Evolutionary conservation across 1,284 basidiomycete species (phyloP).

Genomic region (Apiotrichum akiyoshidainum): DNA sequence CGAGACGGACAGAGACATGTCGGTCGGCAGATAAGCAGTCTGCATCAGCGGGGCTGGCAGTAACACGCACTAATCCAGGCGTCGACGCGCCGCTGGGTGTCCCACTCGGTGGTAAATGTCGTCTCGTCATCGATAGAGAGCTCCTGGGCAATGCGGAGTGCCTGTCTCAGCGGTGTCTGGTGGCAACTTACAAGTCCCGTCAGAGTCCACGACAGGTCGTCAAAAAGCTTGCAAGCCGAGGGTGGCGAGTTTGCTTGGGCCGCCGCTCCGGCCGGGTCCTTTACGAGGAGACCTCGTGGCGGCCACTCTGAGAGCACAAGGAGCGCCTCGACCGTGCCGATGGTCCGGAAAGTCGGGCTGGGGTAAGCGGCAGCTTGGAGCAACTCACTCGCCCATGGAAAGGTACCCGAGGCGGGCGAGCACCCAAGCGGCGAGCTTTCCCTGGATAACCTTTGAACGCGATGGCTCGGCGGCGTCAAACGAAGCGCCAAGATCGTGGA

Average conservation of each 20-base stretch:
- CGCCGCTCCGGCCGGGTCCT: neutral
- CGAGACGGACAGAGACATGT: slow-evolving; percentile 25
- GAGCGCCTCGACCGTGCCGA: slow-evolving; percentile 20
- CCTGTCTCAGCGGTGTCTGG: neutral
- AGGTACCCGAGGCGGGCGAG: slow-evolving; percentile 15
- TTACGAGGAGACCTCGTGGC: slow-evolving; percentile 15
- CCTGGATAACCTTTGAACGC: slow-evolving; percentile 11
- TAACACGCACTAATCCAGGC: slow-evolving; percentile 23
- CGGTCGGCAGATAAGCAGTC: slow-evolving; percentile 25
- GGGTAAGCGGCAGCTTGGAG: neutral
- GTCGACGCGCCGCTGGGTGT: slow-evolving; percentile 11
- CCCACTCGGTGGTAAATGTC: slow-evolving; percentile 15
- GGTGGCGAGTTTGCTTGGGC: neutral
- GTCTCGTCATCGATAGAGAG: slow-evolving; percentile 21
- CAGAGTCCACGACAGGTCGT: slow-evolving; percentile 25
- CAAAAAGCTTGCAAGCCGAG: slow-evolving; percentile 23
- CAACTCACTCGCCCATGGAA: slow-evolving; percentile 14
- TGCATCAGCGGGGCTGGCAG: slow-evolving; percentile 1
- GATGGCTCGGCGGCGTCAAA: slow-evolving; percentile 5
- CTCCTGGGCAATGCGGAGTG: slow-evolving; percentile 24
- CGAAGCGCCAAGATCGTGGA: slow-evolving; percentile 14
- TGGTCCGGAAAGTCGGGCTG: slow-evolving; percentile 14
- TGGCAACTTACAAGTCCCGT: slow-evolving; percentile 12
- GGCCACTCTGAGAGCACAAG: slow-evolving; percentile 28
- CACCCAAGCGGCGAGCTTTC: slow-evolving; percentile 17